Evolutionary conservation across 192 early-diverging fungal genomes (phyloP).

Genomic region (Coemansia nantahalensis): DNA sequence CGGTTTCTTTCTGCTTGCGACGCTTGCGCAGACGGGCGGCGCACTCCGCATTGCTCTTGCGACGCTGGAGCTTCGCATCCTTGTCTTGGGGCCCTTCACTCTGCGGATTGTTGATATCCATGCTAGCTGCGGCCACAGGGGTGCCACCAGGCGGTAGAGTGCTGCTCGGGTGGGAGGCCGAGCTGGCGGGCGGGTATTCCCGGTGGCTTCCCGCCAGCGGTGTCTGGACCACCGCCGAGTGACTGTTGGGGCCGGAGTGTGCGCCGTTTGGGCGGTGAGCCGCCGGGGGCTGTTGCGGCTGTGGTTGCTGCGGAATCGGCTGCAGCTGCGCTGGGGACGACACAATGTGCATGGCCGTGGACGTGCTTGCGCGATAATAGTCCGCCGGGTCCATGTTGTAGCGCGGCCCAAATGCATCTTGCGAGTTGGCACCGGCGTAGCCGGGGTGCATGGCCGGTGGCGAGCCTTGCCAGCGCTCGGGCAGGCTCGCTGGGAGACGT

Average conservation of each 20-base stretch:
- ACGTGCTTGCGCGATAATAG: too few relatives aligned
- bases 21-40: slow-evolving; percentile 50
- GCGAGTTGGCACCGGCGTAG: neutral
- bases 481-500: neutral
- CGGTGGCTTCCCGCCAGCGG: too few relatives aligned
- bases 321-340: neutral
- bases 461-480: neutral
- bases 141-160: neutral
- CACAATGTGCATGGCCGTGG: neutral
- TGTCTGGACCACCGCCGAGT: too few relatives aligned
- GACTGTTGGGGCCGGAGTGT: too few relatives aligned
- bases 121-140: neutral
- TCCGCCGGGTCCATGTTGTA: neutral
- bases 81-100: neutral
- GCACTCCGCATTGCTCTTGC: slow-evolving; percentile 51
- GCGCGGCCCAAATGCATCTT: neutral
- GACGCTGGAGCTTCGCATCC: slow-evolving; percentile 35
- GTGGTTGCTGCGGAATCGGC: neutral
- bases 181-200: too few relatives aligned
- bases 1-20: slow-evolving; percentile 41
- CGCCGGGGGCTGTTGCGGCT: neutral
- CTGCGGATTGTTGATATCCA: neutral
- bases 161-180: too few relatives aligned
- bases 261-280: neutral
- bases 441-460: neutral